A percentile compares a stretch with the other conserved stretches of the same genome.
These are phyloP conservation scores for Hyphopichia pseudoburtonii DNA, from an alignment of 1,139 yeast species.

Conservation along the genomic window DNA sequence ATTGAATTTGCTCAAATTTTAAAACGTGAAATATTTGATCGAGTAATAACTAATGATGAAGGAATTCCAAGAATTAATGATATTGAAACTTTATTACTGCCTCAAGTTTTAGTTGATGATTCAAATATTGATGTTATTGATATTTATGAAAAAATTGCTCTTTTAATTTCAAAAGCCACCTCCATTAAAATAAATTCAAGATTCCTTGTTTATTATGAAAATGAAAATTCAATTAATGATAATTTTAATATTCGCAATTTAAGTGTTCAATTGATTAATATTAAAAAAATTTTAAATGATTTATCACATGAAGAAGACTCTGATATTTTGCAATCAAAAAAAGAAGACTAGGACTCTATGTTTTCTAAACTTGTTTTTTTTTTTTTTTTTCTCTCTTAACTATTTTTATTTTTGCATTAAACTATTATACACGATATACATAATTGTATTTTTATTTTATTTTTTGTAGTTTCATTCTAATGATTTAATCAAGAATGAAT, in stretches of 20 bases:
- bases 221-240: slow-evolving; percentile 10
- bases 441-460: no score
- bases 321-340: slow-evolving; percentile 17
- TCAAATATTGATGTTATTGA: slow-evolving; percentile 26
- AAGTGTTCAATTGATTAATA: slow-evolving; percentile 41
- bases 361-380: no score
- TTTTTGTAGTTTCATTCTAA: no score
- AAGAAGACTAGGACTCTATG: no score
- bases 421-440: no score
- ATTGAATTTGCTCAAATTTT: slow-evolving; percentile 32
- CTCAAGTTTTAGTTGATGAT: neutral
- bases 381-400: no score
- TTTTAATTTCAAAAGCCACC: slow-evolving; percentile 37
- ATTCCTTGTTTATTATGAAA: slow-evolving; percentile 36
- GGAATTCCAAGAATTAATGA: slow-evolving; percentile 14
- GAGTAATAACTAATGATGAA: no score
- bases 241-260: slow-evolving; percentile 32
- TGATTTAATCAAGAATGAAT: slow-evolving; percentile 25
- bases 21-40: slow-evolving; percentile 31
- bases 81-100: slow-evolving; percentile 17
- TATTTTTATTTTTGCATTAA: neutral
- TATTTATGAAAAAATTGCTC: slow-evolving; percentile 33
- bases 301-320: slow-evolving; percentile 29
- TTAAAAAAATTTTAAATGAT: slow-evolving; percentile 44
- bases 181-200: slow-evolving; percentile 40